Base-by-base conservation (phyloP, 2,329 filamentous ascomycete species). In the Fusarium continuum region DNA sequence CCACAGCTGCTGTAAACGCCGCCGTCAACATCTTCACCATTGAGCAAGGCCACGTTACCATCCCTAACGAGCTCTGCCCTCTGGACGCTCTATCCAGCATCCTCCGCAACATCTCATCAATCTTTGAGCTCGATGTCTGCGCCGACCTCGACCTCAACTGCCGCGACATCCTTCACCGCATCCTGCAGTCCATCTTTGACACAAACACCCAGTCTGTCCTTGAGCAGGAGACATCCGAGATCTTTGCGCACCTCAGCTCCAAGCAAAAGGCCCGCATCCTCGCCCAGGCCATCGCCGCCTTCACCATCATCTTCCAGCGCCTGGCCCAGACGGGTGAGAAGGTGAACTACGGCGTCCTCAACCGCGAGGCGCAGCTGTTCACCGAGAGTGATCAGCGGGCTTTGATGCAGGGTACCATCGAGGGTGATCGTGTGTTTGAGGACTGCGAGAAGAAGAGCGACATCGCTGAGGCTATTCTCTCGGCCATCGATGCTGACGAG, bases 121-220 rank as follows among this genome's bases (percentile, higher is more conserved):
- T 64, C 44, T 71, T 71, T 40, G 53, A 68, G 32, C 69, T 71
- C 29, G 46, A 69, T 22, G 58, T 69, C 45, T 63, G 59, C 32
- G 20, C 64, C 3, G 68, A 64, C 25, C 53, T 71, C 8, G 66
- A 71, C 28, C 55, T 71, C 36, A 67, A 53, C 28, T 70, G 69
- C 20, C 67, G 67, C 32, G 43, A 65, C 31, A 66, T 61, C 14
- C 69, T 71, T 13, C 69, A 71, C 34, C 69, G 67, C 52, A 61
- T 71, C 11, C 67, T 71, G 11, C 69, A 71, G 39, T 68, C 69
- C 57, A 69, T 68, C 48, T 71, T 71, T 40, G 67, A 70, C 60
- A 69, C 65, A 34, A 61, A 71, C 28, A 71, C 69, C 8, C 69
- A 71, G 23, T 44, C 44, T 5, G 65, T 59, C 23, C 60, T 71